Evolutionary conservation across 345 rosid species (phyloP), one percentile per base, ranked within the genome.

Genomic region (Draba incana): DNA sequence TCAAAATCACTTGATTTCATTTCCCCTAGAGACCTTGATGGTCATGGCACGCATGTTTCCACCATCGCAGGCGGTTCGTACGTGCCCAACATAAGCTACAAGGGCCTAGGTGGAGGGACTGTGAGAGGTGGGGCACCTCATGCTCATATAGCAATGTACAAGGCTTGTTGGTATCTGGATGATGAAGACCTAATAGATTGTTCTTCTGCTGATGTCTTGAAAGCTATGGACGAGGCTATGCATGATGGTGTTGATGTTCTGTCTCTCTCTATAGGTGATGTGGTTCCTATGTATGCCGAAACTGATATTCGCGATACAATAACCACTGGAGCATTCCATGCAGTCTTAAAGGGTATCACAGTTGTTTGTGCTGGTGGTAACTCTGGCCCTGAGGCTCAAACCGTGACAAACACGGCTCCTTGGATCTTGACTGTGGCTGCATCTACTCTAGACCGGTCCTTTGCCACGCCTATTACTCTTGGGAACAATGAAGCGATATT

Each of bases 151-250:
- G 87, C 86, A 8, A 57, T 77, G 68, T 83, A 85, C 52, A 83
- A 85, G 55, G 84, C 75, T 3, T 85, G 90, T 66, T 83, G 90
- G 90, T 64, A 52, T 60, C 47, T 65, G 3, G 68, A 53, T 51
- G 8, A 8, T 5, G 7, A 10, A 2, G 49, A 49, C 6, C 10
- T 10, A 39, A 60, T 37, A 2, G 33, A 42, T 10, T 74, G 79
- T 46, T 74, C 75, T 3, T 62, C 77, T 12, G 83, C 83, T 11
- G 88, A 82, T 16, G 25, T 80, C 10, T 66, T 84, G 63, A 80
- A 82, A 71, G 84, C 80, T 16, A 80, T 84, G 65, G 88, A 84
- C 24, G 79, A 80, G 39, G 86, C 88, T n/a, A 82, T 84, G 7
- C 66, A 80, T 39, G 88, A 82, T 31, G 83, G 88, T 12, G 84